Conservation (phyloP, 305 asterid genomes). For the Coffea humblotiana region DNA sequence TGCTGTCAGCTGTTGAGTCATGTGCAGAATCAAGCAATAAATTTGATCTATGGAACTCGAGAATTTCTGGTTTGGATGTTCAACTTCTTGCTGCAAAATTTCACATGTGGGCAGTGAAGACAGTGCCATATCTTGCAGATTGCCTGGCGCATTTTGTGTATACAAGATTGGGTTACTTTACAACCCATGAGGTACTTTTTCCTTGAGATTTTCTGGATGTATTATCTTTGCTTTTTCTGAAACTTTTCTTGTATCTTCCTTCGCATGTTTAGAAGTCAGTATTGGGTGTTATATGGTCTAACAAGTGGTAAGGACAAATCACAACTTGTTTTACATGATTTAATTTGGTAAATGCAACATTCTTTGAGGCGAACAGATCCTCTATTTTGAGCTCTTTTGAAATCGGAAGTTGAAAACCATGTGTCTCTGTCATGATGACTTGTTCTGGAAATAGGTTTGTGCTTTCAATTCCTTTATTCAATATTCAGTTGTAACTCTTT, state of each 20-base stretch:
- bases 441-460: not conserved
- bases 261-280: not conserved
- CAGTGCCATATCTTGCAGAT: conserved; percentile 71
- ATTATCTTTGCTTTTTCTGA: not conserved
- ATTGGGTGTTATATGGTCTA: not conserved
- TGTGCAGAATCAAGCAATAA: conserved; percentile 47
- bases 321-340: not conserved
- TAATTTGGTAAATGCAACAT: not conserved
- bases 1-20: conserved; percentile 57
- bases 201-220: not conserved
- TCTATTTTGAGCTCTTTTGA: not conserved
- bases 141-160: conserved; percentile 68
- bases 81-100: conserved; percentile 61
- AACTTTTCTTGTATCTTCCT: not conserved
- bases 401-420: not conserved
- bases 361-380: not conserved
- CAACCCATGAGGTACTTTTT: conserved; percentile 44
- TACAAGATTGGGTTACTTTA: conserved; percentile 51
- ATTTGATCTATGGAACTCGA: conserved; percentile 54
- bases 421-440: not conserved
- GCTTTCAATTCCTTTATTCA: not conserved
- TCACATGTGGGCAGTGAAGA: conserved; percentile 71
- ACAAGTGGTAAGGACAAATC: not conserved
- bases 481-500: not conserved
- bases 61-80: conserved; percentile 42